Percentiles rank a stretch among this genome's conserved stretches.
Conservation (phyloP, 148 eudicot genomes). For the Chenopodium suecicum region DNA sequence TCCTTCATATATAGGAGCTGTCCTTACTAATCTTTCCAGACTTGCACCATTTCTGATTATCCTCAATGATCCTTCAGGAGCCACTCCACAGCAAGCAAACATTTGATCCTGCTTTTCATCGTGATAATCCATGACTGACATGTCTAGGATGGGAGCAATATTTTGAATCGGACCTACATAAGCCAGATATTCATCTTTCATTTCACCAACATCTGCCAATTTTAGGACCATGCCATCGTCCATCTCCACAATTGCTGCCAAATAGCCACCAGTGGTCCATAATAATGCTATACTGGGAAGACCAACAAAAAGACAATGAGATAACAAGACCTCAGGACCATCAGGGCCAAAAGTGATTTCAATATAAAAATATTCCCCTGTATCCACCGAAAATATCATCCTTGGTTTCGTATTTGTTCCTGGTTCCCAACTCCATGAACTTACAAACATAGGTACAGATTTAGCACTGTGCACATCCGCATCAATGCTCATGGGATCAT, state of each 20-base stretch:
- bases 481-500: slow-evolving; percentile 91
- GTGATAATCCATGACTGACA: slow-evolving; percentile 81
- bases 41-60: slow-evolving; percentile 86
- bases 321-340: slow-evolving; percentile 55
- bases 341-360: slow-evolving; percentile 54
- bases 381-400: slow-evolving; percentile 74
- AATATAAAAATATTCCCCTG: slow-evolving; percentile 70
- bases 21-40: slow-evolving; percentile 81
- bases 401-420: slow-evolving; percentile 44
- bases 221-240: slow-evolving; percentile 92
- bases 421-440: slow-evolving; percentile 98
- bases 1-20: slow-evolving; percentile 88
- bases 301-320: slow-evolving; percentile 75
- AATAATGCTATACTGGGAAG: slow-evolving; percentile 65
- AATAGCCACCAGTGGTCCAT: slow-evolving; percentile 75
- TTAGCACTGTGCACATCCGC: slow-evolving; percentile 39
- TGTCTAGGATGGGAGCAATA: slow-evolving; percentile 91
- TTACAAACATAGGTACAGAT: slow-evolving; percentile 50
- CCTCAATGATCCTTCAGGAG: slow-evolving; percentile 92
- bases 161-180: slow-evolving; percentile 74
- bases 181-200: slow-evolving; percentile 42
- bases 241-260: slow-evolving; percentile 89
- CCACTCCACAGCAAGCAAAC: slow-evolving; percentile 95
- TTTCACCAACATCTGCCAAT: slow-evolving; percentile 41
- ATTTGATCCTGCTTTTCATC: slow-evolving; percentile 94